These are phyloP conservation scores for Scutellaria barbata DNA, from an alignment of 257 asterid genomes.

Conservation along the genomic window DNA sequence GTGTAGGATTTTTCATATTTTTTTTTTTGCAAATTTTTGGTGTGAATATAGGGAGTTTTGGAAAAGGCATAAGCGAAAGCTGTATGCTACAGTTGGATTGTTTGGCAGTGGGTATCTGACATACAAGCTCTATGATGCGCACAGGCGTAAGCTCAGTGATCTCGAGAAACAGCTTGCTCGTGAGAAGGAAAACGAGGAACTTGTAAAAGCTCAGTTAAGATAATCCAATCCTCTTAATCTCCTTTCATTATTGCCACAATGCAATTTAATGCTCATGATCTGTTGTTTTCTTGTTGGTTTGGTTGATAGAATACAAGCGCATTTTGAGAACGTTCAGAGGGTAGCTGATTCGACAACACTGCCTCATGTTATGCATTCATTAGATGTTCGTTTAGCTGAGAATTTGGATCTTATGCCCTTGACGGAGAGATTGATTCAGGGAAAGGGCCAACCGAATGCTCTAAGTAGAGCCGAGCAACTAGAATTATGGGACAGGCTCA, in stretches of 20 bases:
- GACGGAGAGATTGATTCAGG: slow-evolving; percentile 76
- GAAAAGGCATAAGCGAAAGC: slow-evolving; percentile 83
- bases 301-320: slow-evolving; percentile 67
- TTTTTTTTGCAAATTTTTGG: background rate
- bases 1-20: slow-evolving; percentile 25
- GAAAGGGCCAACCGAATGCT: slow-evolving; percentile 72
- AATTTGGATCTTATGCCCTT: slow-evolving; percentile 69
- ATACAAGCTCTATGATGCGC: slow-evolving; percentile 72
- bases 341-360: slow-evolving; percentile 76
- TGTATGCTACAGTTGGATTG: slow-evolving; percentile 77
- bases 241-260: slow-evolving; percentile 1
- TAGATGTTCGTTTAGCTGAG: slow-evolving; percentile 60
- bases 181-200: slow-evolving; percentile 66
- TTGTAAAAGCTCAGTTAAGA: slow-evolving; percentile 80
- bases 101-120: slow-evolving; percentile 73
- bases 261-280: slow-evolving; percentile 12
- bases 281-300: slow-evolving; percentile 15
- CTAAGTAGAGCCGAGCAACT: slow-evolving; percentile 59
- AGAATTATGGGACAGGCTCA: slow-evolving; percentile 15
- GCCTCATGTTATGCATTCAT: slow-evolving; percentile 74
- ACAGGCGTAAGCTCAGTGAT: slow-evolving; percentile 56
- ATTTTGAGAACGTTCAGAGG: slow-evolving; percentile 72
- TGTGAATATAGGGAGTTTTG: slow-evolving; percentile 65
- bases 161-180: slow-evolving; percentile 66
- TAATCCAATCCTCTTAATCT: slow-evolving; percentile 4